phyloP scores from a whole-genome alignment of 2,329 filamentous ascomycete species.

The Epichloe gansuensis region DNA sequence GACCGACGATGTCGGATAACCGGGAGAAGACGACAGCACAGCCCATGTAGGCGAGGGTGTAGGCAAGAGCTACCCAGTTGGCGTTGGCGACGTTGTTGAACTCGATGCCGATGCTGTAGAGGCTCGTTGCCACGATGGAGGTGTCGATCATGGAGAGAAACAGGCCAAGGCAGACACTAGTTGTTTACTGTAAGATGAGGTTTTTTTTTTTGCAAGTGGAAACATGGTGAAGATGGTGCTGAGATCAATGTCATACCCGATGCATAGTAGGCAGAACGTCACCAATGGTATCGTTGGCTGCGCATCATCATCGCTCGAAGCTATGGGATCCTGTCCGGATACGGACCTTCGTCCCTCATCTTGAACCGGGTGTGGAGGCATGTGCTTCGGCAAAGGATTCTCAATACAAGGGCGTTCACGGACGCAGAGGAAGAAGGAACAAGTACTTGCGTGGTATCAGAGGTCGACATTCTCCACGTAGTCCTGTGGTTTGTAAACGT shows the following conservation, averaged over 20 bases:
- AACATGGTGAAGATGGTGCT: neutral
- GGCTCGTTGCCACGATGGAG: slow-evolving; percentile 45
- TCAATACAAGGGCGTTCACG: too few species aligned
- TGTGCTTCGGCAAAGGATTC: too few species aligned
- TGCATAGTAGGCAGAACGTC: neutral
- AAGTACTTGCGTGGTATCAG: too few species aligned
- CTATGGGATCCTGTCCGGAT: neutral
- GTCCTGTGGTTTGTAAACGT: too few species aligned
- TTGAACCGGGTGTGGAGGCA: neutral
- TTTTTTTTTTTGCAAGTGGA: too few species aligned
- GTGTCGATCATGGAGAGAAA: slow-evolving; percentile 47
- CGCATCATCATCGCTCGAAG: neutral
- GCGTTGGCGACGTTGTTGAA: slow-evolving; percentile 31
- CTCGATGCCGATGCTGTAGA: slow-evolving; percentile 41
- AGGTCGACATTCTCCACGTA: too few species aligned
- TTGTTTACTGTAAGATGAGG: neutral
- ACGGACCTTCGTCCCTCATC: neutral
- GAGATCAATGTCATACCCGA: neutral
- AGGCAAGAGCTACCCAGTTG: slow-evolving; percentile 43
- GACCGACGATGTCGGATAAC: slow-evolving; percentile 40
- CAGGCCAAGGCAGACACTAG: slow-evolving; percentile 37
- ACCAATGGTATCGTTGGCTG: neutral
- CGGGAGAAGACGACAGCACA: slow-evolving; percentile 43
- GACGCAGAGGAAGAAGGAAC: too few species aligned
- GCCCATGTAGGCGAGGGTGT: slow-evolving; percentile 43